Conservation (phyloP, 2,329 filamentous ascomycete species). For the Arthrobotrys sinensis region DNA sequence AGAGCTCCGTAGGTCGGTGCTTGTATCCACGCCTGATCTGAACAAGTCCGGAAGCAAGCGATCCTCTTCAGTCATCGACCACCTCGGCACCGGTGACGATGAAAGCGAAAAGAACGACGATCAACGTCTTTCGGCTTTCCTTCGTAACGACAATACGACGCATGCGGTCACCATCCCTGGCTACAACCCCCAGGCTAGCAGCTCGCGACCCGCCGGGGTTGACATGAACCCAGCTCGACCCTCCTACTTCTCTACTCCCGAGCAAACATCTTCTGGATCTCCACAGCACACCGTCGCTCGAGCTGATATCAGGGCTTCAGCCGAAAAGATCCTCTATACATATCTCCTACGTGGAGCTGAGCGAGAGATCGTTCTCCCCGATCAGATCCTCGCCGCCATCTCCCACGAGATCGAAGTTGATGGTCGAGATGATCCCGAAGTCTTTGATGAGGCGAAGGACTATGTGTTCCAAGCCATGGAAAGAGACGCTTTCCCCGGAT, state of each 20-base stretch:
- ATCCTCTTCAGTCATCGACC: constrained; percentile 84
- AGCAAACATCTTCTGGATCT: constrained; percentile 80
- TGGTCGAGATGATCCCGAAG: constrained; percentile 93
- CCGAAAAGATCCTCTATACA: constrained; percentile 99
- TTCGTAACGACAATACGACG: constrained; percentile 75
- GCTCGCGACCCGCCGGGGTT: constrained; percentile 70
- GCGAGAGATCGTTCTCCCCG: constrained; percentile 93
- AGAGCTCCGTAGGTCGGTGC: constrained; percentile 90
- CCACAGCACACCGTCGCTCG: constrained; percentile 87
- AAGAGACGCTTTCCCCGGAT: constrained; percentile 97
- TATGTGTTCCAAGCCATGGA: constrained; percentile 99
- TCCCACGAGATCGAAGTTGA: constrained; percentile 90
- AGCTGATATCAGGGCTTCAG: constrained; percentile 90
- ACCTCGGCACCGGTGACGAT: constrained; percentile 77
- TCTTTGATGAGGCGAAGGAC: constrained; percentile 97
- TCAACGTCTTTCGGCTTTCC: constrained; percentile 90
- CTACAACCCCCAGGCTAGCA: constrained; percentile 69
- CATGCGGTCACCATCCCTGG: constrained; percentile 69
- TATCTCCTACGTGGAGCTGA: constrained; percentile 95
- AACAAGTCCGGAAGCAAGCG: constrained; percentile 86
- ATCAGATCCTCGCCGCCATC: constrained; percentile 87
- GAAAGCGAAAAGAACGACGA: constrained; percentile 85
- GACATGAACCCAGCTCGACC: constrained; percentile 68
- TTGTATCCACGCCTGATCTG: constrained; percentile 91
- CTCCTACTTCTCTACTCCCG: constrained; percentile 76